A percentile compares a stretch with the other conserved stretches of the same genome.
phyloP scores from a whole-genome alignment of 164 flowering plant species.

The Aristolochia californica region DNA sequence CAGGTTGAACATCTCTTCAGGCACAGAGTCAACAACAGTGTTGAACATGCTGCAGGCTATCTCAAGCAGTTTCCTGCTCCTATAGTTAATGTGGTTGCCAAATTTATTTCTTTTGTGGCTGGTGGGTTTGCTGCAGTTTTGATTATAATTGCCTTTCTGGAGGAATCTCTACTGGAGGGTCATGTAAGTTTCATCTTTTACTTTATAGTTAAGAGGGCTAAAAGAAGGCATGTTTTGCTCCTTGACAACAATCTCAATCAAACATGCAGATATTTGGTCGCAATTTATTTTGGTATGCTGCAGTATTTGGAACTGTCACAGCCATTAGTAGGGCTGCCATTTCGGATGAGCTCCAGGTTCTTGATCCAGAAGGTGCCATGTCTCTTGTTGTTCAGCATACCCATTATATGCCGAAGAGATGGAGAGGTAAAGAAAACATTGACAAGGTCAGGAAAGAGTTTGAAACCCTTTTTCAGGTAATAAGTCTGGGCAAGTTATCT shows the following conservation, averaged over 20 bases:
- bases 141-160: slow-evolving; percentile 89
- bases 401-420: slow-evolving; percentile 92
- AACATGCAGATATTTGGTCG: slow-evolving; percentile 83
- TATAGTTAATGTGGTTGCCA: slow-evolving; percentile 69
- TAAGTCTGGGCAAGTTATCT: neutral
- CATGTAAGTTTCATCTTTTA: slow-evolving; percentile 50
- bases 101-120: slow-evolving; percentile 82
- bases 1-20: slow-evolving; percentile 97
- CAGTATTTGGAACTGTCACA: slow-evolving; percentile 91
- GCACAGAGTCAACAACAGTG: slow-evolving; percentile 80
- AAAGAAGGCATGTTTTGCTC: neutral
- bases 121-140: slow-evolving; percentile 96
- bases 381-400: slow-evolving; percentile 81
- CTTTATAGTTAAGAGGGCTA: neutral
- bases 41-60: slow-evolving; percentile 72
- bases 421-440: slow-evolving; percentile 90
- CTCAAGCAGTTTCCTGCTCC: slow-evolving; percentile 95
- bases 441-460: slow-evolving; percentile 70
- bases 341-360: slow-evolving; percentile 73
- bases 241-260: neutral
- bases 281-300: slow-evolving; percentile 93
- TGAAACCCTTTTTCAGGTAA: slow-evolving; percentile 96
- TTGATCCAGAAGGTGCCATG: slow-evolving; percentile 88
- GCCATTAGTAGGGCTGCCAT: slow-evolving; percentile 87
- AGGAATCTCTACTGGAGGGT: slow-evolving; percentile 96